Percentiles rank a stretch among this genome's conserved stretches.
These are phyloP conservation scores for Macadamia tetraphylla DNA, from an alignment of 164 flowering plant genomes.

Conservation along the genomic window DNA sequence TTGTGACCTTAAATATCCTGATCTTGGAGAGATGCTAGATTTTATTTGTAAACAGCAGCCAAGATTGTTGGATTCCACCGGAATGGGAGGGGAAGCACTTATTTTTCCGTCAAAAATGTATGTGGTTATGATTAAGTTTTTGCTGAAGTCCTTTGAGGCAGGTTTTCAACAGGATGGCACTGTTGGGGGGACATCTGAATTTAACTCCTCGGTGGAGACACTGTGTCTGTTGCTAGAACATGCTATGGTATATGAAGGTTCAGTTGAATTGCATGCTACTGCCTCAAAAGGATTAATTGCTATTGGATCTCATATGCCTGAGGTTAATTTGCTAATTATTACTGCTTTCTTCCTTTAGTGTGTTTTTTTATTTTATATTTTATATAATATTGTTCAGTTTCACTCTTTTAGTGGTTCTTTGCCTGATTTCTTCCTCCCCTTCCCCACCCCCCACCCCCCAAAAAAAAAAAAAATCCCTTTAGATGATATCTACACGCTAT, in stretches of 20 bases:
- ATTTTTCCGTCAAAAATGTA: constrained; percentile 75
- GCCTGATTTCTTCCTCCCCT: constrained; percentile 13
- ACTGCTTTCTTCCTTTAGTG: not conserved
- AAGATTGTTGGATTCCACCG: constrained; percentile 45
- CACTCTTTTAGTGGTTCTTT: constrained; percentile 1
- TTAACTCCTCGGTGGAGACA: constrained; percentile 44
- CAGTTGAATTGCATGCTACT: constrained; percentile 84
- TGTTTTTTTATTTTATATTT: not conserved
- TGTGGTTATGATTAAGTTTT: constrained; percentile 71
- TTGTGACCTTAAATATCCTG: constrained; percentile 47
- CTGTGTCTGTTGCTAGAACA: constrained; percentile 78
- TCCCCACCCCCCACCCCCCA: not conserved
- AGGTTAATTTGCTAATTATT: constrained; percentile 37
- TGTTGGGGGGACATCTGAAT: constrained; percentile 26
- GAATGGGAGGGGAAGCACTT: constrained; percentile 56
- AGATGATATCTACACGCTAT: constrained; percentile 77
- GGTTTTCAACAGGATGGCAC: constrained; percentile 33
- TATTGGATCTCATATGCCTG: constrained; percentile 60
- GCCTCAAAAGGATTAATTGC: constrained; percentile 71
- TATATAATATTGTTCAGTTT: not conserved
- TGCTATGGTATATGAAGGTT: constrained; percentile 90
- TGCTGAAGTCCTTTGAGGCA: constrained; percentile 73
- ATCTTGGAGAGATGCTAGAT: constrained; percentile 58
- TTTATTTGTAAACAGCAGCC: constrained; percentile 77
- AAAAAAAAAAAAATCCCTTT: not conserved